Base-by-base conservation (phyloP, 2,329 filamentous ascomycete species). In the Akanthomyces muscarius region DNA sequence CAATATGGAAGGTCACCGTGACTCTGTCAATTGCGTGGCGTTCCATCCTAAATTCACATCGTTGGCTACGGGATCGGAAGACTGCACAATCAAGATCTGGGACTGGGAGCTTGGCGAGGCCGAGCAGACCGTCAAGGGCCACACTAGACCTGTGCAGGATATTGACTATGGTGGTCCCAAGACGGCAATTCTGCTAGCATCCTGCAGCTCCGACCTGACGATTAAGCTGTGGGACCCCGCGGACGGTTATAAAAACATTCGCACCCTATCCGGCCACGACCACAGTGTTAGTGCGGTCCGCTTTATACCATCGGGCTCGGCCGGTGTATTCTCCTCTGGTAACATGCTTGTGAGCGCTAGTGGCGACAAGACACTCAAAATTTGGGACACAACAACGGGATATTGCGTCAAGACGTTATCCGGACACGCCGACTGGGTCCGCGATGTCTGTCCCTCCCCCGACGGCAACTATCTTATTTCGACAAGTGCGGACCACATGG, bases 1-100 rank as follows among this genome's bases (percentile, higher is more conserved):
- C 74, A 90, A 86, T 6, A 83, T 97, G 11, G 86, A 96, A 75
- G 93, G 90, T 18, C 93, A 97, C 75, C 86, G 92, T 69, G 81
- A 86, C 28, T 86, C 91, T 16, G 87, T 97, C 64, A 96, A 89
- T 63, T 93, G 91, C 71, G 87, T 97, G 63, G 93, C 93, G 18
- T 97, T 97, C 72, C 93, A 97, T 73, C 93, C 93, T 0, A 83
- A 95, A 38, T 97, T 96, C 76, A 94, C 92, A 11, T 94, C 91
- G 5, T 81, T 97, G 25, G 94, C 93, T 11, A 95, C 92, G 0
- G 93, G 91, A 18, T 96, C 92, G 10, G 93, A 97, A 74, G 94
- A 97, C 75, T 90, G 86, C 61, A 96, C 90, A 8, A 96, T 98
- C 74, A 97, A 97, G 72, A 93, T 97, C 62, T 97, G 93, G 93